Conservation (phyloP, 2,329 filamentous ascomycete genomes). For the Beauveria sp. region DNA sequence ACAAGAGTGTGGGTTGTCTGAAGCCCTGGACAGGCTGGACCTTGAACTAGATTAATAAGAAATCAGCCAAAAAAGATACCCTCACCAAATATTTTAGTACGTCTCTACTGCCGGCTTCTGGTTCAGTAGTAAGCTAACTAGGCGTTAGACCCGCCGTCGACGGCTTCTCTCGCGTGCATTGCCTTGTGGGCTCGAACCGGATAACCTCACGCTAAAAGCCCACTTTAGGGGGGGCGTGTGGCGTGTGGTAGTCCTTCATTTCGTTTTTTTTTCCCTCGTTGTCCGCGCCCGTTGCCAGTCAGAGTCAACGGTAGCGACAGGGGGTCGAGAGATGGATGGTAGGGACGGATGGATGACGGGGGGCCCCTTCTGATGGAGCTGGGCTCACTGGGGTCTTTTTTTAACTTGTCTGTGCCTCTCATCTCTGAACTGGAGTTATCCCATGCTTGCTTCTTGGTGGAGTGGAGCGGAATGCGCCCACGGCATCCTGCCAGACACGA, state of each 20-base stretch:
- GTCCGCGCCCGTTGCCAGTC: constrained; percentile 1
- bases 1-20: not conserved
- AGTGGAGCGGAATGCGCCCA: constrained; percentile 2
- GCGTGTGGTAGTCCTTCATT: constrained; percentile 12
- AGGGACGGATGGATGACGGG: not conserved
- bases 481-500: constrained; percentile 2
- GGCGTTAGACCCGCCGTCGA: constrained; percentile 4
- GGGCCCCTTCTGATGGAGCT: not conserved
- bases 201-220: constrained; percentile 6
- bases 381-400: not conserved
- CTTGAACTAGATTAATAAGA: not conserved
- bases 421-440: not conserved
- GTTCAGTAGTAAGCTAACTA: not conserved
- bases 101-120: not conserved
- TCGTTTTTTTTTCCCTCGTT: not conserved
- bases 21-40: not conserved
- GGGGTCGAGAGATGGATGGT: not conserved
- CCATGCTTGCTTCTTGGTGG: not conserved
- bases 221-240: constrained; percentile 1
- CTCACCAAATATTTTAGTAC: too few species aligned
- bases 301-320: not conserved
- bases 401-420: not conserved
- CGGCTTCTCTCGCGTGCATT: constrained; percentile 11
- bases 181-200: constrained; percentile 12
- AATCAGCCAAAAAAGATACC: not conserved